Percentiles rank a stretch among this genome's conserved stretches.
phyloP scores from a whole-genome alignment of 805 yeast genomes.

The Kuraishia ogatae region DNA sequence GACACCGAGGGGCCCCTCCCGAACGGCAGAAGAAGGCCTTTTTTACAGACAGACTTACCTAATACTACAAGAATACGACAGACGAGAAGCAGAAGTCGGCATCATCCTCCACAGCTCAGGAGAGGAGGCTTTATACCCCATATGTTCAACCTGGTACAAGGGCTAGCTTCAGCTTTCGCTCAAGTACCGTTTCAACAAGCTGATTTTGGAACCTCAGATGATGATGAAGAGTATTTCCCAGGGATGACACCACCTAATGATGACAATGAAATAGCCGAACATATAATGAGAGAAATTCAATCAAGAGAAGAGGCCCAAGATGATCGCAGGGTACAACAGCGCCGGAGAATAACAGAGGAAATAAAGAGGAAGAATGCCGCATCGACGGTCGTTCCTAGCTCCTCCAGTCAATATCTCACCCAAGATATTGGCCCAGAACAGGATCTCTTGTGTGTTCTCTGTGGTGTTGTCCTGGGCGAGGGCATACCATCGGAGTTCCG shows the following conservation, averaged over 20 bases:
- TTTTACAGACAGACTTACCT: background rate
- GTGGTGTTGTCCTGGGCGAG: slow-evolving; percentile 65
- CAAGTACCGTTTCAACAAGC: background rate
- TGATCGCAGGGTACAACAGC: slow-evolving; percentile 13
- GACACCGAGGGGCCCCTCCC: background rate
- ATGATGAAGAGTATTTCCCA: background rate
- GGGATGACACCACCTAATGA: slow-evolving; percentile 1
- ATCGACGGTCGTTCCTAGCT: slow-evolving; percentile 8
- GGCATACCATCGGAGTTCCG: slow-evolving; percentile 54
- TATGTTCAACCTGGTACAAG: background rate
- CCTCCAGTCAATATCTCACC: slow-evolving; percentile 8
- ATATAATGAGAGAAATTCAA: slow-evolving; percentile 19
- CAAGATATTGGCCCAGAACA: slow-evolving; percentile 24
- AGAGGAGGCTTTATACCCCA: background rate
- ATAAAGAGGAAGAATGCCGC: slow-evolving; percentile 11
- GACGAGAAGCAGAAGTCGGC: slow-evolving; percentile 1
- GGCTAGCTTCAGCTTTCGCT: background rate
- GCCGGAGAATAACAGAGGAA: slow-evolving; percentile 12
- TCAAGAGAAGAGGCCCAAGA: slow-evolving; percentile 20
- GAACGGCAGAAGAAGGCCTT: background rate
- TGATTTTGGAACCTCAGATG: background rate
- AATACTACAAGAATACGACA: background rate
- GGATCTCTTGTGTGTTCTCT: slow-evolving; percentile 49
- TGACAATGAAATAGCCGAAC: slow-evolving; percentile 15
- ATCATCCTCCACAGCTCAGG: background rate